Percentiles rank a stretch among this genome's conserved stretches.
Evolutionary conservation across 176 grass and related monocot species (phyloP).

Genomic region (bread wheat (Triticum aestivum)): DNA sequence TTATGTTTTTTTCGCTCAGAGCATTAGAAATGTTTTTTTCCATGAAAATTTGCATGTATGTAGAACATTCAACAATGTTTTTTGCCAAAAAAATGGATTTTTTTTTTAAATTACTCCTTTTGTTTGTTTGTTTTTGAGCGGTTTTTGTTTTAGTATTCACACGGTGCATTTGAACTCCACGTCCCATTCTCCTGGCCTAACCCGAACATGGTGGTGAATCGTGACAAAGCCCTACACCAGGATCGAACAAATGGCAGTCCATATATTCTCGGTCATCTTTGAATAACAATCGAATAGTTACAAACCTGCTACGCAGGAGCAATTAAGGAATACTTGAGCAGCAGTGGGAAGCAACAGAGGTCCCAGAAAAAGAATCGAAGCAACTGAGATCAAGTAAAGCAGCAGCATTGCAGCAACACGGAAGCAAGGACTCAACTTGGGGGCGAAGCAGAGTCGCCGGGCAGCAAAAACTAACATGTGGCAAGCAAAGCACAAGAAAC

Average conservation of each 20-base stretch:
- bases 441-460: slow-evolving; percentile 25
- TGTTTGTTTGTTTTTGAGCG: too few species aligned
- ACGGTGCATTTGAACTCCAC: too few species aligned
- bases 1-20: too few species aligned
- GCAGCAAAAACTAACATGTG: not conserved
- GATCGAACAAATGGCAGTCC: not conserved
- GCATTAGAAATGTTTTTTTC: too few species aligned
- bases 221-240: too few species aligned
- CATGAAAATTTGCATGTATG: too few species aligned
- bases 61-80: too few species aligned
- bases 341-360: slow-evolving; percentile 5
- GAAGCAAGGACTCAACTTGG: slow-evolving; percentile 27
- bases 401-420: slow-evolving; percentile 12
- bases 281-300: slow-evolving; percentile 2
- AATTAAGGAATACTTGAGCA: slow-evolving; percentile 17
- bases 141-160: too few species aligned
- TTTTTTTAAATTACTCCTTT: too few species aligned
- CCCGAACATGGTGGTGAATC: too few species aligned
- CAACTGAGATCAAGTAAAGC: slow-evolving; percentile 38
- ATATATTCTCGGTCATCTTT: not conserved
- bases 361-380: not conserved
- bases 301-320: not conserved
- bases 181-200: too few species aligned
- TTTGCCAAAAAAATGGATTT: too few species aligned
- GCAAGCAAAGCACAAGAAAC: slow-evolving; percentile 30